phyloP scores from a whole-genome alignment of 129 eudicot species.

The Pseudognaphalium luteoalbum region DNA sequence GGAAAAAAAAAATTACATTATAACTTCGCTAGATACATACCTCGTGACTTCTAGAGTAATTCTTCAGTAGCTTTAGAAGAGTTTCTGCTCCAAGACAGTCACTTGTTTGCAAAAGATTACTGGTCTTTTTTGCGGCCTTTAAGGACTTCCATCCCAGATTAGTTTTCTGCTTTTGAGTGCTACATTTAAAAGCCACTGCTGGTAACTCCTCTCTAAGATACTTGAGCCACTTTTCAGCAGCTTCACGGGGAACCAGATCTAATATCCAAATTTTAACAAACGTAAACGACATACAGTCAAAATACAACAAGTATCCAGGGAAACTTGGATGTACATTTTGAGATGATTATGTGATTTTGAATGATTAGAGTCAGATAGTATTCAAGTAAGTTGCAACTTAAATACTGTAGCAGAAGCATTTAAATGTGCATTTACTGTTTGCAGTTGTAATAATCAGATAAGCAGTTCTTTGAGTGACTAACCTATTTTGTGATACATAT shows the following conservation, averaged over 20 bases:
- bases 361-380: not conserved
- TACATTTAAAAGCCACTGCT: slow-evolving; percentile 90
- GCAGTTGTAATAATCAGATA: not conserved
- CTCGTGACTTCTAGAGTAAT: slow-evolving; percentile 89
- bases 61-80: slow-evolving; percentile 74
- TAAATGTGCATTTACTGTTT: not conserved
- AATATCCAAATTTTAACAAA: slow-evolving; percentile 17
- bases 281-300: not conserved
- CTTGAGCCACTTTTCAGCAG: slow-evolving; percentile 94
- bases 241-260: slow-evolving; percentile 97
- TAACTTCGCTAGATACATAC: slow-evolving; percentile 25
- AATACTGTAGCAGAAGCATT: not conserved
- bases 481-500: not conserved
- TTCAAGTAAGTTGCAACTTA: not conserved
- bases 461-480: not conserved
- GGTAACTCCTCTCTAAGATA: slow-evolving; percentile 90
- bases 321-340: not conserved
- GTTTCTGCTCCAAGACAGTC: slow-evolving; percentile 96
- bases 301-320: not conserved
- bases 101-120: slow-evolving; percentile 69
- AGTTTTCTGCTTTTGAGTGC: slow-evolving; percentile 85
- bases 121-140: slow-evolving; percentile 53
- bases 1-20: not conserved
- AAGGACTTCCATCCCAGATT: slow-evolving; percentile 78
- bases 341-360: not conserved